Evolutionary conservation across 1,284 basidiomycete species (phyloP).

Genomic region (Papiliotrema fonsecae): DNA sequence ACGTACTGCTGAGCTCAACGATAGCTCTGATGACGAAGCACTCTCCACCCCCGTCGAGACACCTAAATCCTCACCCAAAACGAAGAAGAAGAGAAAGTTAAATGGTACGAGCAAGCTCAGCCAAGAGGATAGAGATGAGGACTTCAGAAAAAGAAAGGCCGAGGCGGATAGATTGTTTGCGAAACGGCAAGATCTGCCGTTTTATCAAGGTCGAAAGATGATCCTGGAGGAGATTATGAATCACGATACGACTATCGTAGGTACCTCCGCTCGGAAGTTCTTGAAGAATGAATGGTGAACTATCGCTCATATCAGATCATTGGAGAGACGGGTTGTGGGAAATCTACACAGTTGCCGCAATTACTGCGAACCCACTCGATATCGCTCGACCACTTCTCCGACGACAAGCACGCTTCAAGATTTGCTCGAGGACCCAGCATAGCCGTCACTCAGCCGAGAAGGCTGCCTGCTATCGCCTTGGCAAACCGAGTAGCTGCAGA

Average conservation of each 20-base stretch:
- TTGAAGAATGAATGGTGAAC: too few species aligned
- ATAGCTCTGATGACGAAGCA: not conserved
- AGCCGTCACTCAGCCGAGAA: constrained; percentile 86
- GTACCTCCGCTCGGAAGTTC: too few species aligned
- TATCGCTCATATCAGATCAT: constrained; percentile 57
- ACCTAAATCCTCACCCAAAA: not conserved
- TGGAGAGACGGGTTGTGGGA: constrained; percentile 96
- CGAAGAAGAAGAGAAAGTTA: constrained; percentile 5
- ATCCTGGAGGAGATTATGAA: constrained; percentile 67
- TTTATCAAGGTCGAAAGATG: constrained; percentile 70
- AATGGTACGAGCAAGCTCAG: not conserved
- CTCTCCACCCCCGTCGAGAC: not conserved
- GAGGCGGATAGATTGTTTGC: constrained; percentile 52
- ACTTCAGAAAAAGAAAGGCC: not conserved
- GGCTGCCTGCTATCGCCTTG: constrained; percentile 89
- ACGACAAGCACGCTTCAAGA: constrained; percentile 1
- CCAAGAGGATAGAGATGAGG: not conserved
- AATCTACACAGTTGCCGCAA: constrained; percentile 94
- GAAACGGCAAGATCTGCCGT: constrained; percentile 67
- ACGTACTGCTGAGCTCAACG: not conserved
- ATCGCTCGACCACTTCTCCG: constrained; percentile 25
- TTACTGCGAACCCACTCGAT: constrained; percentile 60
- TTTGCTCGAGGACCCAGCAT: constrained; percentile 57
- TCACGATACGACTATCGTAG: constrained; percentile 75
- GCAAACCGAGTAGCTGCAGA: constrained; percentile 84